Evolutionary conservation across 495 filamentous ascomycete species (phyloP), one percentile per base, ranked within the genome.

Genomic region (Parathielavia appendiculata): DNA sequence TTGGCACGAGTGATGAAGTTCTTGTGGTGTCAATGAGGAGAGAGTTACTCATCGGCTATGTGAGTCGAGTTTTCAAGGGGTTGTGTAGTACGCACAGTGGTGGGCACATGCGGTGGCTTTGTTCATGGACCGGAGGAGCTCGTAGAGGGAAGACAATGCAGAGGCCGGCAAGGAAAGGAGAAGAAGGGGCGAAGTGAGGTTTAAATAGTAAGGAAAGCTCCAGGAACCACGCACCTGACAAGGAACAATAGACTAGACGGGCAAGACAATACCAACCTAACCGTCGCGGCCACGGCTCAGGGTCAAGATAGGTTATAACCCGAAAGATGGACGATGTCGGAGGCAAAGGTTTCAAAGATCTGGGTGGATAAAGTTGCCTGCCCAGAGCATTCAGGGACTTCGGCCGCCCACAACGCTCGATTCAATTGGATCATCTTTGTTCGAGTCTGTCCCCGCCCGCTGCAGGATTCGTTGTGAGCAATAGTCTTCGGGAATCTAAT

Each of bases 141-240:
- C 2, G n/a, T 34, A 13, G 2, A 35, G 30, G 19, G 22, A 39
- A 46, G 53, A 41, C 23, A 17, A 30, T 2, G 50, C 32, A 51
- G 38, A 54, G 40, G 16, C 16, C 52, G 12, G 19, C 43, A 47
- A 26, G 34, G n/a, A 41, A 30, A 9, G 39, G 8, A 39, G n/a
- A 41, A 30, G 8, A 34, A 9, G 52, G 34, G 51, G 26, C 20
- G 16, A 22, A 4, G 22, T 14, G 43, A 43, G 57, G 57, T 61
- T 66, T 35, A 60, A 66, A 63, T 65, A 66, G 45, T 13, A 61
- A 6, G 26, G 6, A 30, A 64, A 61, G 40, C 51, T 46, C 53
- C 16, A 13, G 39, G 39, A 51, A 30, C 34, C 39, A 38, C 53
- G 35, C 38, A 61, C 53, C 12, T 32, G 30, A 26, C 47, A 53